Percentiles rank a stretch among this genome's conserved stretches.
phyloP scores from a whole-genome alignment of 768 basidiomycete genomes.

The Amanita phalloides region DNA sequence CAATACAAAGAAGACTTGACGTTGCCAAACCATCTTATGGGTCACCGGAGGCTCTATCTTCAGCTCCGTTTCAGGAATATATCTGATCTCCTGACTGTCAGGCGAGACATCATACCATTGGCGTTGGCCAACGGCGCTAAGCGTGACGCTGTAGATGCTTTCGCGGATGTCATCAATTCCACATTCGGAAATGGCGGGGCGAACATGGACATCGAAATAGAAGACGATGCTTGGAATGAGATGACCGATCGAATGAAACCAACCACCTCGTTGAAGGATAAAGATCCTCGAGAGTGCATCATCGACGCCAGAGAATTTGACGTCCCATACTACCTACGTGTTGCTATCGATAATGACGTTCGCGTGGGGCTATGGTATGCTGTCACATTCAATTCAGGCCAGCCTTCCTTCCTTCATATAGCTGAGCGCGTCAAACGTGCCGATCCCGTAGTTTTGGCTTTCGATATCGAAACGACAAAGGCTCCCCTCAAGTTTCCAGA shows the following conservation, averaged over 20 bases:
- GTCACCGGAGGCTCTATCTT: slow-evolving; percentile 83
- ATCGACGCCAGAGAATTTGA: slow-evolving; percentile 95
- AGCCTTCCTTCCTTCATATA: slow-evolving; percentile 61
- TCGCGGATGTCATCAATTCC: slow-evolving; percentile 88
- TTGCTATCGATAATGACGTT: slow-evolving; percentile 98
- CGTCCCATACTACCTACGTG: slow-evolving; percentile 93
- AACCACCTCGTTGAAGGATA: slow-evolving; percentile 32
- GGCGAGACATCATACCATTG: slow-evolving; percentile 83
- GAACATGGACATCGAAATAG: slow-evolving; percentile 57
- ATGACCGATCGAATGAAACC: slow-evolving; percentile 24
- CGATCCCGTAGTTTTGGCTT: slow-evolving; percentile 98
- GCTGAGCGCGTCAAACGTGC: slow-evolving; percentile 91
- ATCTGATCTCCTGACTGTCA: slow-evolving; percentile 79
- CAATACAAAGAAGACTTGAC: slow-evolving; percentile 90
- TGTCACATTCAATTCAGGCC: slow-evolving; percentile 73
- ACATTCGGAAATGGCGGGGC: slow-evolving; percentile 41
- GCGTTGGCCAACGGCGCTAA: slow-evolving; percentile 87
- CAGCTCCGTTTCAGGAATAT: slow-evolving; percentile 89
- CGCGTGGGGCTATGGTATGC: slow-evolving; percentile 98
- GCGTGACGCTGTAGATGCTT: slow-evolving; percentile 91
- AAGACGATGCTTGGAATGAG: slow-evolving; percentile 45
- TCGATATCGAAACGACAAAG: slow-evolving; percentile 98
- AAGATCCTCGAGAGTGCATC: slow-evolving; percentile 85
- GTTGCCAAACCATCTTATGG: slow-evolving; percentile 93
- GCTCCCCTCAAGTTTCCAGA: slow-evolving; percentile 99